Conservation (phyloP, 345 rosid species). For the Hypericum androsaemum region DNA sequence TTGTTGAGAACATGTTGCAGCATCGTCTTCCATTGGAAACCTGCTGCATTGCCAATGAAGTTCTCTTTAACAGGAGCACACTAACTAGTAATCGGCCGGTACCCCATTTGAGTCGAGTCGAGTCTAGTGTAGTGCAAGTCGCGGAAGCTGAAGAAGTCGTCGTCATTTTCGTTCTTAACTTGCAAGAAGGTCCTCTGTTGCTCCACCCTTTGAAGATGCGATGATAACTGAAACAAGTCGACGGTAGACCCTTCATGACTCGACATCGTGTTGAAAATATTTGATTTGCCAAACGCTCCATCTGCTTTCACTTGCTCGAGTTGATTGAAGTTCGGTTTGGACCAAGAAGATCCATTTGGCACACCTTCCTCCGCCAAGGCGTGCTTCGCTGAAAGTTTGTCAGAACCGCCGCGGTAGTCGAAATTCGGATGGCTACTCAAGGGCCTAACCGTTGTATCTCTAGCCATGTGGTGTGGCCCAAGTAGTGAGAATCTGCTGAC, state of each 20-base stretch:
- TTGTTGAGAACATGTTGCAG: too few species aligned
- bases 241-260: slow-evolving; percentile 24
- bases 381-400: slow-evolving; percentile 13
- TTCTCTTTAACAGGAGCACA: too few species aligned
- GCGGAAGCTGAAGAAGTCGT: slow-evolving; percentile 19
- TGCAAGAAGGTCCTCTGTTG: slow-evolving; percentile 31
- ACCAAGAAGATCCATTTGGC: too few species aligned
- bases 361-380: too few species aligned
- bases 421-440: slow-evolving; percentile 23
- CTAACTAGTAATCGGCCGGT: too few species aligned
- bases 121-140: slow-evolving; percentile 1
- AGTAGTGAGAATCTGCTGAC: slow-evolving; percentile 58
- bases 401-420: slow-evolving; percentile 13
- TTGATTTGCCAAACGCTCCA: slow-evolving; percentile 17
- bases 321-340: too few species aligned
- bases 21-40: too few species aligned
- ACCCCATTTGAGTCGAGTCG: too few species aligned
- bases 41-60: too few species aligned
- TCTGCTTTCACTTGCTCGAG: slow-evolving; percentile 12
- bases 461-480: slow-evolving; percentile 31
- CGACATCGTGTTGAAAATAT: slow-evolving; percentile 18
- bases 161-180: slow-evolving; percentile 24
- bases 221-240: slow-evolving; percentile 44
- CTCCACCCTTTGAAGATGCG: slow-evolving; percentile 44
- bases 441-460: slow-evolving; percentile 24